Conservation (phyloP, 2,329 filamentous ascomycete species). For the Neophaeococcomyces aloes region DNA sequence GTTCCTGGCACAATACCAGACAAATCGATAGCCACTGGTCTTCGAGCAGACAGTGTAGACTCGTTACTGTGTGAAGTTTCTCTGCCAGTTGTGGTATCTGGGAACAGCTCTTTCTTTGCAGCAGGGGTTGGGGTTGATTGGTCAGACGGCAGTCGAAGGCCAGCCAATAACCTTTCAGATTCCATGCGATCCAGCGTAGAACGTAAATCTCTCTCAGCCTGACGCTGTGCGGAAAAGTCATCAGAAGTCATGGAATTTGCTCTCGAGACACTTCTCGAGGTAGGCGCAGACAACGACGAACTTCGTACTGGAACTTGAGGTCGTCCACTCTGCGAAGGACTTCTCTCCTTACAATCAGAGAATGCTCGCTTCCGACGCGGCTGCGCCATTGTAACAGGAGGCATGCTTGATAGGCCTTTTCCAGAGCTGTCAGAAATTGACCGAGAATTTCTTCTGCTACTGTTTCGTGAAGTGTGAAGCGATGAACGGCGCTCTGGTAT, state of each 20-base stretch:
- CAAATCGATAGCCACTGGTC: not conserved
- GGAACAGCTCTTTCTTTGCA: slow-evolving; percentile 13
- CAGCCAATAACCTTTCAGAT: slow-evolving; percentile 14
- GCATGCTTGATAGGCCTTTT: slow-evolving; percentile 26
- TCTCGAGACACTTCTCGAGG: slow-evolving; percentile 35
- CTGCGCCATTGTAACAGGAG: slow-evolving; percentile 27
- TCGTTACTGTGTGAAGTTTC: not conserved
- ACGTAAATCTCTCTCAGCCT: slow-evolving; percentile 19
- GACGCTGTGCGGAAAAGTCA: slow-evolving; percentile 26
- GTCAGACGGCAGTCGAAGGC: slow-evolving; percentile 2
- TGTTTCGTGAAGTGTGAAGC: slow-evolving; percentile 29
- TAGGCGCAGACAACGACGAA: slow-evolving; percentile 38
- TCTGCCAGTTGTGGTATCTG: slow-evolving; percentile 16
- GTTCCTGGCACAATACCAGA: slow-evolving; percentile 20
- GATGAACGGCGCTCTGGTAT: slow-evolving; percentile 39
- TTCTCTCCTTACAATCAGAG: slow-evolving; percentile 30
- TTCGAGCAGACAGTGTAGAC: slow-evolving; percentile 29
- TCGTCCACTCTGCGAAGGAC: slow-evolving; percentile 23
- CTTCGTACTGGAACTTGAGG: slow-evolving; percentile 32
- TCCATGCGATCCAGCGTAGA: slow-evolving; percentile 22
- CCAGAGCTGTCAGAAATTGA: slow-evolving; percentile 31
- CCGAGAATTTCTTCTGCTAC: slow-evolving; percentile 29
- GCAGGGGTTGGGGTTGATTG: slow-evolving; percentile 19
- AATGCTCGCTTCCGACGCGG: slow-evolving; percentile 28
- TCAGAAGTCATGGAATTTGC: slow-evolving; percentile 37